Percentiles rank a stretch among this genome's conserved stretches.
These are phyloP conservation scores for Aspergillus sp. DNA, from an alignment of 2,329 filamentous ascomycete species.

Conservation along the genomic window DNA sequence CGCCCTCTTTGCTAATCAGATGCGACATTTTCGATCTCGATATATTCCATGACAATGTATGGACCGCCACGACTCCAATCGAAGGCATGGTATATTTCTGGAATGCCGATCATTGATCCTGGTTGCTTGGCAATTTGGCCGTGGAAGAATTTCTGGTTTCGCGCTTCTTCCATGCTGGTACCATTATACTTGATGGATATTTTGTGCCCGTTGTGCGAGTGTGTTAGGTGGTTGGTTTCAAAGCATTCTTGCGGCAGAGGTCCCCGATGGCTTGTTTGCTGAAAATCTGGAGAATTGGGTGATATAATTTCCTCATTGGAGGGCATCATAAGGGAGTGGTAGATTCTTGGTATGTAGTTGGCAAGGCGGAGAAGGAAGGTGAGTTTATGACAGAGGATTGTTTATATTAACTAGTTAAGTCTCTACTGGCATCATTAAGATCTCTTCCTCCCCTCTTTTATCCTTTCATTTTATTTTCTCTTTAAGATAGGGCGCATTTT, in stretches of 20 bases:
- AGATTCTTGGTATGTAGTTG: no score
- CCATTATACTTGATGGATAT: constrained; percentile 5
- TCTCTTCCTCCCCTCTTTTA: no score
- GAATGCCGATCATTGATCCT: constrained; percentile 3
- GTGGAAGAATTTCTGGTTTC: constrained; percentile 4
- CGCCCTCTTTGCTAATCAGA: constrained; percentile 5
- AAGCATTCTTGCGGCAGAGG: constrained; percentile 1
- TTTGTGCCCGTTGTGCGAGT: not conserved
- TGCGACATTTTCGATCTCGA: constrained; percentile 3
- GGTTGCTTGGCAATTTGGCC: not conserved
- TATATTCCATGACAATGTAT: constrained; percentile 9
- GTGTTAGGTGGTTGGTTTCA: not conserved
- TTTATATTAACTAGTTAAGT: no score
- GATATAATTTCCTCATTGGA: not conserved
- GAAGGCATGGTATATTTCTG: constrained; percentile 7
- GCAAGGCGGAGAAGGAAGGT: no score
- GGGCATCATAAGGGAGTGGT: no score
- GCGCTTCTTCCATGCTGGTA: constrained; percentile 2
- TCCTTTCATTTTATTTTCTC: no score
- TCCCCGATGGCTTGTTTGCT: not conserved
- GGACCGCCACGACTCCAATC: not conserved
- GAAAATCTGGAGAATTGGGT: not conserved
- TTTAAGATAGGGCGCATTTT: no score
- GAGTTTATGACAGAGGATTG: no score
- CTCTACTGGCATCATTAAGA: no score